Base-by-base conservation (phyloP, 305 asterid genomes). In the Fraxinus floribunda region DNA sequence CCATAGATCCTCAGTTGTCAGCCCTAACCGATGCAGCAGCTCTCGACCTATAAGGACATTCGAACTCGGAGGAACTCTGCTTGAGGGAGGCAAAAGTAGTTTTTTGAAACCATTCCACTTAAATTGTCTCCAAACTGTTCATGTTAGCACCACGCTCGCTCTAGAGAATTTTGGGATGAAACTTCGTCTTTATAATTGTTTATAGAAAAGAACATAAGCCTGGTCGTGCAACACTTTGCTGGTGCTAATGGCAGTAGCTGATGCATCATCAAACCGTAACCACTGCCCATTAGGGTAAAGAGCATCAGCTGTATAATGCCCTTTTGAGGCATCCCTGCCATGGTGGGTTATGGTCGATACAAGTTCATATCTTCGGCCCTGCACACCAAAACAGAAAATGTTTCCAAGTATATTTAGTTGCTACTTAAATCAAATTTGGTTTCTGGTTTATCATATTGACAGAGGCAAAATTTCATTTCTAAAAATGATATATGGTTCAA, bases 261-360 rank as follows among this genome's bases (percentile, higher is more conserved):
- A 86, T 62, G 94, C 91, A 55, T 95, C 99, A 68, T 95, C 99
- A 72, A 90, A 95, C 60, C 98, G 91, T 81, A 95, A 78, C 99
- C 99, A 95, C 82, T 85, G 92, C 78, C 95, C 94, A 60, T 84
- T 87, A 10, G 90, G 85, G 78, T 80, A 72, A 32, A 89, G 90
- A 4, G 90, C 91, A 80, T 95, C 97, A 24, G 98, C 93, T 49
- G 99, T 95, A 74, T 95, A 95, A 85, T 95, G 99, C 41, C 99
- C 99, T 87, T 88, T 95, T 0, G 99, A 94, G 29, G 99, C 93
- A 87, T 92, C 97, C 83, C 88, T 92, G 39, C 99, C 99, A 38
- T 95, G 99, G 86, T 95, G 99, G 1, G 97, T 95, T 82, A 95
- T 86, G 11, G 99, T 91, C 1, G 99, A 90, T 68, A 95, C 95